Conservation (phyloP, 2,329 filamentous ascomycete genomes). For the Saccharata proteae region DNA sequence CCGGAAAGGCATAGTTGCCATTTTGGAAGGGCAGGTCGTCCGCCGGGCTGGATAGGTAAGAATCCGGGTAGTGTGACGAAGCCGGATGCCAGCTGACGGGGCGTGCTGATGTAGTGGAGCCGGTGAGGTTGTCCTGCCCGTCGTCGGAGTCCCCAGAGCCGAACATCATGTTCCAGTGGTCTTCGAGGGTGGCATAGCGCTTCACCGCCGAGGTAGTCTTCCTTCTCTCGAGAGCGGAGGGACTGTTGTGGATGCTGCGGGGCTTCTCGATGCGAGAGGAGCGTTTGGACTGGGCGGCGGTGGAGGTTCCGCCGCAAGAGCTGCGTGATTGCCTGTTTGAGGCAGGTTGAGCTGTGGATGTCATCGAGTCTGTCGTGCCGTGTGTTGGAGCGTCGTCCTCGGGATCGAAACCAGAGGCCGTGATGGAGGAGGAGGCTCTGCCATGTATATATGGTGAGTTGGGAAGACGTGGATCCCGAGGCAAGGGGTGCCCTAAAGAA, state of each 20-base stretch:
- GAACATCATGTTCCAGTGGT: constrained; percentile 31
- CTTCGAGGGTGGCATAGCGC: constrained; percentile 26
- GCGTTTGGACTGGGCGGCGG: constrained; percentile 10
- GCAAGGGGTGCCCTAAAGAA: constrained; percentile 9
- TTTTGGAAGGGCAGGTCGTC: constrained; percentile 3
- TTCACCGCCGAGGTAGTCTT: constrained; percentile 25
- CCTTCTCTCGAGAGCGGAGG: constrained; percentile 22
- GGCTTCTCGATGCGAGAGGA: constrained; percentile 27
- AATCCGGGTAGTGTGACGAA: constrained; percentile 33
- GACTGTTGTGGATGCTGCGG: constrained; percentile 27
- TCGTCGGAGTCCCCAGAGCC: constrained; percentile 12
- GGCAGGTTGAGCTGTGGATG: constrained; percentile 4
- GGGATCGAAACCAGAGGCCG: background rate
- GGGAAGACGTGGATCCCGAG: constrained; percentile 7
- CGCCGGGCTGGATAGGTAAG: constrained; percentile 5
- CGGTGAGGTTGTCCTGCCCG: constrained; percentile 1
- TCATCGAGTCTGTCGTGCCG: constrained; percentile 2
- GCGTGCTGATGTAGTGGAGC: constrained; percentile 22
- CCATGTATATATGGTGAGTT: constrained; percentile 8
- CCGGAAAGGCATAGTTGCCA: constrained; percentile 5
- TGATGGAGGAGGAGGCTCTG: background rate
- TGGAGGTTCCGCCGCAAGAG: constrained; percentile 13
- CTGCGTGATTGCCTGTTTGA: constrained; percentile 20
- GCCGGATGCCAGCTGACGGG: constrained; percentile 69
- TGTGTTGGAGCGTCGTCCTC: background rate